Percentiles rank a stretch among this genome's conserved stretches.
Evolutionary conservation across 495 filamentous ascomycete genomes (phyloP).

Genomic region (Emericellopsis terricola): DNA sequence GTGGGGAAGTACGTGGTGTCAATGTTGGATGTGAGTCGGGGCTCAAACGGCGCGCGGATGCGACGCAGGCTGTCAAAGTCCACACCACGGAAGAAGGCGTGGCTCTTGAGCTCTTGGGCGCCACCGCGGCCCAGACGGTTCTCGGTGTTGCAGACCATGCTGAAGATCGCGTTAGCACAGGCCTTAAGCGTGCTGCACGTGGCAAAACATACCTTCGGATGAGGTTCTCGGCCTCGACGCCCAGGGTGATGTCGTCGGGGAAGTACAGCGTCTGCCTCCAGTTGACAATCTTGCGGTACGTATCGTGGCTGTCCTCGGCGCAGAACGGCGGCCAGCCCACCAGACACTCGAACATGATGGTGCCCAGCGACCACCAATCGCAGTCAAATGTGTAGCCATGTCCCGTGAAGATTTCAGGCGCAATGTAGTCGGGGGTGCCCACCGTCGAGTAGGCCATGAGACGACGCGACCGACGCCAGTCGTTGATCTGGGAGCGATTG

Average conservation of each 20-base stretch:
- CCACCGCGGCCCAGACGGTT: constrained; percentile 74
- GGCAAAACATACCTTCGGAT: constrained; percentile 61
- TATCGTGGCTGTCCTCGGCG: constrained; percentile 90
- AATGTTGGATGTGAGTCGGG: constrained; percentile 72
- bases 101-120: constrained; percentile 77
- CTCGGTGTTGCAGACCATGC: constrained; percentile 81
- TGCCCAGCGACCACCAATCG: constrained; percentile 97
- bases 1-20: constrained; percentile 99
- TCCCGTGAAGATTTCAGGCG: constrained; percentile 92
- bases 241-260: constrained; percentile 80
- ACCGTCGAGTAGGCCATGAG: constrained; percentile 97
- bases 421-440: constrained; percentile 96
- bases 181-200: constrained; percentile 6
- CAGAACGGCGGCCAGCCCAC: constrained; percentile 99
- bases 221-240: constrained; percentile 70
- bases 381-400: constrained; percentile 91
- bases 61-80: constrained; percentile 79
- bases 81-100: constrained; percentile 92
- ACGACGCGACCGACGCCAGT: constrained; percentile 88
- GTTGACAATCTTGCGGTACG: constrained; percentile 98
- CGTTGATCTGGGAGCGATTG: constrained; percentile 92
- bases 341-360: constrained; percentile 99
- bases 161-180: constrained; percentile 14
- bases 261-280: constrained; percentile 94
- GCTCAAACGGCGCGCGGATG: constrained; percentile 92